phyloP scores from a whole-genome alignment of 805 yeast genomes.

The Teunomyces atbi region DNA sequence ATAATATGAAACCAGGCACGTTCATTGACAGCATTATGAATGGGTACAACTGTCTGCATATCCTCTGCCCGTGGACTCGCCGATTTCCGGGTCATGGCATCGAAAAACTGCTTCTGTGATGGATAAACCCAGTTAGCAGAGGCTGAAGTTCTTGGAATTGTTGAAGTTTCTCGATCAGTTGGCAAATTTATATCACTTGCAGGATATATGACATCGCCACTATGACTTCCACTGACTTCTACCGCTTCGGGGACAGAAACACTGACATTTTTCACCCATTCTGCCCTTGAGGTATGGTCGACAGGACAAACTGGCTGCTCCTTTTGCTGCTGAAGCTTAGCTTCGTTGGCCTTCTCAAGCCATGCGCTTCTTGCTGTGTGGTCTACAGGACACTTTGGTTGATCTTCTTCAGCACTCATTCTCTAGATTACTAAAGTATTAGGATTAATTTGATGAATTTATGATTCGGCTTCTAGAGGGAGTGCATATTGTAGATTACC shows the following conservation, averaged over 20 bases:
- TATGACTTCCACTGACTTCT: slow-evolving; percentile 23
- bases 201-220: neutral
- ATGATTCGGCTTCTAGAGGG: too few relatives aligned
- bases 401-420: slow-evolving; percentile 12
- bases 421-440: neutral
- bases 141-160: slow-evolving; percentile 73
- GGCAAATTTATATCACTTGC: slow-evolving; percentile 43
- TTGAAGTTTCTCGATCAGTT: slow-evolving; percentile 70
- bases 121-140: slow-evolving; percentile 89
- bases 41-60: slow-evolving; percentile 89
- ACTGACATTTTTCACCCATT: slow-evolving; percentile 47
- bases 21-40: slow-evolving; percentile 92
- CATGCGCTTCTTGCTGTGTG: slow-evolving; percentile 39
- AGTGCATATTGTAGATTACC: neutral
- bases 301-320: slow-evolving; percentile 61
- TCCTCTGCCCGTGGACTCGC: slow-evolving; percentile 81
- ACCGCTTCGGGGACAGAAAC: slow-evolving; percentile 39
- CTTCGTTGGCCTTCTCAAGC: slow-evolving; percentile 16
- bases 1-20: slow-evolving; percentile 84
- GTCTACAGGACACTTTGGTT: slow-evolving; percentile 53
- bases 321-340: neutral
- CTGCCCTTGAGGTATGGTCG: slow-evolving; percentile 56
- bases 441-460: too few relatives aligned
- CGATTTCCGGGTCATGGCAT: slow-evolving; percentile 88
- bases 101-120: slow-evolving; percentile 89